A percentile compares a stretch with the other conserved stretches of the same genome.
Conservation (phyloP, 139 green algal genomes). For the Spirogloea muscicola region DNA sequence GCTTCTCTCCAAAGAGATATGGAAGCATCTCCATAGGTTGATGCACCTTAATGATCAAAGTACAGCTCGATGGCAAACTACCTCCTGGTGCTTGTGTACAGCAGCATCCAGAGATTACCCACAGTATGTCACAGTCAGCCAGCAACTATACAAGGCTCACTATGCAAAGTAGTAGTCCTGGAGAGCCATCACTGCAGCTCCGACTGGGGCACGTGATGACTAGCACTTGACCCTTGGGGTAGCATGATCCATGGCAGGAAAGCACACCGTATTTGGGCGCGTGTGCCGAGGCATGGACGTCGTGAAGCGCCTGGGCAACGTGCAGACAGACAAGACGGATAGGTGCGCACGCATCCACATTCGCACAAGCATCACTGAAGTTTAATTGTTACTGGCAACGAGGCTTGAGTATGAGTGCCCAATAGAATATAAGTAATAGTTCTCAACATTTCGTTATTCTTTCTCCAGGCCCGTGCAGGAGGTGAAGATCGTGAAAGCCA, state of each 20-base stretch:
- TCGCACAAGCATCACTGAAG: not conserved
- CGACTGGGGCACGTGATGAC: not conserved
- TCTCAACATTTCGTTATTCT: not conserved
- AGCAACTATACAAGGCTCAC: not conserved
- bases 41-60: no score
- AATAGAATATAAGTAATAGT: not conserved
- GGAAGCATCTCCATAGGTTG: no score
- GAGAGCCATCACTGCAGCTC: not conserved
- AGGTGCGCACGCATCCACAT: slow-evolving; percentile 24
- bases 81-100: not conserved
- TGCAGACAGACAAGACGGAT: slow-evolving; percentile 68
- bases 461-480: slow-evolving; percentile 28
- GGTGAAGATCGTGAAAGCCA: slow-evolving; percentile 25
- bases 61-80: no score
- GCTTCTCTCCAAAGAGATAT: no score
- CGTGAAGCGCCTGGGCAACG: slow-evolving; percentile 80
- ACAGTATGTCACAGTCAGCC: not conserved
- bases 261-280: slow-evolving; percentile 96
- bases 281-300: slow-evolving; percentile 82
- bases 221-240: not conserved
- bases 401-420: not conserved
- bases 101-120: not conserved
- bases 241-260: slow-evolving; percentile 46
- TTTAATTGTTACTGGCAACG: not conserved
- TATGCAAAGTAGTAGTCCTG: not conserved